Evolutionary conservation across 208 protist species (phyloP).

Genomic region (Strigomonas galati): DNA sequence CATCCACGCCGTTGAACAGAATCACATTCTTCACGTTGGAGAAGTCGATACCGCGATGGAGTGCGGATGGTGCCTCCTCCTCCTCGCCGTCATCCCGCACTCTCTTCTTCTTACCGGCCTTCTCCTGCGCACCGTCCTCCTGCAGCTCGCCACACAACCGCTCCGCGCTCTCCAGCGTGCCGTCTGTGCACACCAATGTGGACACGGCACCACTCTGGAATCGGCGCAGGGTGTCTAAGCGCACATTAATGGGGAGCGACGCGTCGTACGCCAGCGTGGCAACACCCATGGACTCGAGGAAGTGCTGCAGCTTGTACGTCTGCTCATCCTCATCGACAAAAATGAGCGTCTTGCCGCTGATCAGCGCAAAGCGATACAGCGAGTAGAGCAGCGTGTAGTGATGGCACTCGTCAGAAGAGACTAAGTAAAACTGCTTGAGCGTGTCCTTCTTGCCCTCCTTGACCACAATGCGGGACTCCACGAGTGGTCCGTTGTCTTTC

Average conservation of each 20-base stretch:
- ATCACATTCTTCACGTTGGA: conserved; percentile 94
- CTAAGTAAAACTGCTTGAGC: conserved; percentile 84
- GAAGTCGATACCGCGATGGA: conserved; percentile 97
- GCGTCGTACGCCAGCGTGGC: conserved; percentile 93
- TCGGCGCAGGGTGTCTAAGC: conserved; percentile 91
- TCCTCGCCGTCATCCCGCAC: conserved; percentile 11
- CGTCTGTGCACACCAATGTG: conserved; percentile 97
- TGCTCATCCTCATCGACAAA: conserved; percentile 95
- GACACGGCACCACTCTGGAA: conserved; percentile 94
- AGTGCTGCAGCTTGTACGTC: conserved; percentile 95
- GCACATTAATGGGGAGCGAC: conserved; percentile 95
- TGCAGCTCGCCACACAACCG: conserved; percentile 53
- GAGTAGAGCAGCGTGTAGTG: conserved; percentile 94
- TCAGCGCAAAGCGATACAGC: conserved; percentile 90
- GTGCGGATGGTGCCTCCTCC: conserved; percentile 32
- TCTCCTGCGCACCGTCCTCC: conserved; percentile 10
- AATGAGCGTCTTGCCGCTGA: conserved; percentile 95
- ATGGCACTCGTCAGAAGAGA: conserved; percentile 89
- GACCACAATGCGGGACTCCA: conserved; percentile 69
- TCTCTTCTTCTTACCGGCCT: neutral
- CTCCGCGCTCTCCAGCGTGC: conserved; percentile 77
- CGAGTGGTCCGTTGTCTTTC: conserved; percentile 41
- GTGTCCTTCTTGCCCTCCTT: conserved; percentile 43
- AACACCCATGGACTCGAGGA: conserved; percentile 95
- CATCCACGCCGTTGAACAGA: conserved; percentile 95